phyloP scores from a whole-genome alignment of 2,329 filamentous ascomycete species.

The Fusarium agapanthi region DNA sequence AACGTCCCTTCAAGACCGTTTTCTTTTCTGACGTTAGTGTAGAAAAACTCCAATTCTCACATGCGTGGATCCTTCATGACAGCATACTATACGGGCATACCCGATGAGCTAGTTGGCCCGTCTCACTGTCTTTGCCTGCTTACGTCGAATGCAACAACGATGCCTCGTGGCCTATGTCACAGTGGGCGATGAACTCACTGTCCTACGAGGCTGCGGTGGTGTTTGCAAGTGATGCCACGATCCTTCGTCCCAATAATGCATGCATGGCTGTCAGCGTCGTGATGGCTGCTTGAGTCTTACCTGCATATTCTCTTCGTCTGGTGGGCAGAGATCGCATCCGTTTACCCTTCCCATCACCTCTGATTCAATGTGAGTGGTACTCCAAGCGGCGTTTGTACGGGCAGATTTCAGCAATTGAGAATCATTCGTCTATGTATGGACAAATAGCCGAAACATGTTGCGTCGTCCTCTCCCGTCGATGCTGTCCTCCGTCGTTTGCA shows the following conservation, averaged over 20 bases:
- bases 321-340: neutral
- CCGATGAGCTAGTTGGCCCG: slow-evolving; percentile 11
- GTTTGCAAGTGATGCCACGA: slow-evolving; percentile 6
- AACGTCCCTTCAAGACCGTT: slow-evolving; percentile 2
- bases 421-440: slow-evolving; percentile 28
- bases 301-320: slow-evolving; percentile 3
- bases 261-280: slow-evolving; percentile 11
- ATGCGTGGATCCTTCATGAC: slow-evolving; percentile 13
- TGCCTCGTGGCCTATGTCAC: slow-evolving; percentile 2
- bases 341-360: neutral
- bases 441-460: slow-evolving; percentile 36
- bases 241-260: slow-evolving; percentile 4
- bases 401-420: slow-evolving; percentile 16
- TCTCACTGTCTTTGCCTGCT: slow-evolving; percentile 1
- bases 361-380: slow-evolving; percentile 6
- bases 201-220: slow-evolving; percentile 18
- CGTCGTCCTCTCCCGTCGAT: slow-evolving; percentile 24
- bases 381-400: slow-evolving; percentile 8
- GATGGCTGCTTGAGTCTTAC: slow-evolving; percentile 6
- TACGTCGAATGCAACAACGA: slow-evolving; percentile 14
- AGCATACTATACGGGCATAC: slow-evolving; percentile 7
- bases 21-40: neutral
- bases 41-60: neutral
- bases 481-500: slow-evolving; percentile 22
- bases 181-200: slow-evolving; percentile 4